Conservation (phyloP, 345 rosid genomes). For the Cardamine chenopodiifolia region DNA sequence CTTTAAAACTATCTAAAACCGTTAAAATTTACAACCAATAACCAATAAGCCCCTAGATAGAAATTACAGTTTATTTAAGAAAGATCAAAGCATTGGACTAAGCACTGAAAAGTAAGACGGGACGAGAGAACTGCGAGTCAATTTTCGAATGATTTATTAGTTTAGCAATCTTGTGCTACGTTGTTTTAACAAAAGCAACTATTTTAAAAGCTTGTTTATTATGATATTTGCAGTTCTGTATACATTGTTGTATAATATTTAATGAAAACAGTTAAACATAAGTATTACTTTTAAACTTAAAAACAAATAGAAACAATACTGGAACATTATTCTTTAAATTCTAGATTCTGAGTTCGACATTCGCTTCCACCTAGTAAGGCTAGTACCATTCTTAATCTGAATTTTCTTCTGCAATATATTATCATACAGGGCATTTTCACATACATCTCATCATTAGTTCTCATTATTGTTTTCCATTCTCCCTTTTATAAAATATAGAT, state of each 20-base stretch:
- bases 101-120: too few relatives aligned
- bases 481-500: conserved; percentile 15
- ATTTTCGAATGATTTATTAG: too few relatives aligned
- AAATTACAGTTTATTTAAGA: background rate
- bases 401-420: background rate
- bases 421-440: conserved; percentile 19
- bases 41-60: too few relatives aligned
- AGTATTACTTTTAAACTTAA: background rate
- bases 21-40: too few relatives aligned
- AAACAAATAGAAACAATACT: background rate
- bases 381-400: background rate
- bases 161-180: too few relatives aligned
- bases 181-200: too few relatives aligned
- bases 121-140: too few relatives aligned
- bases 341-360: conserved; percentile 1
- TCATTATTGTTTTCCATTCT: conserved; percentile 18
- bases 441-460: conserved; percentile 1
- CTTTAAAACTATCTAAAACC: too few relatives aligned
- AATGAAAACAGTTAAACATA: background rate
- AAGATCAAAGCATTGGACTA: background rate
- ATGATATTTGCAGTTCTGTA: background rate
- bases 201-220: background rate
- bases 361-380: conserved; percentile 1
- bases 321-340: background rate
- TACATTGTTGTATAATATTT: background rate